Conservation (phyloP, 2,329 filamentous ascomycete species). For the Lasiodiplodia citricola region DNA sequence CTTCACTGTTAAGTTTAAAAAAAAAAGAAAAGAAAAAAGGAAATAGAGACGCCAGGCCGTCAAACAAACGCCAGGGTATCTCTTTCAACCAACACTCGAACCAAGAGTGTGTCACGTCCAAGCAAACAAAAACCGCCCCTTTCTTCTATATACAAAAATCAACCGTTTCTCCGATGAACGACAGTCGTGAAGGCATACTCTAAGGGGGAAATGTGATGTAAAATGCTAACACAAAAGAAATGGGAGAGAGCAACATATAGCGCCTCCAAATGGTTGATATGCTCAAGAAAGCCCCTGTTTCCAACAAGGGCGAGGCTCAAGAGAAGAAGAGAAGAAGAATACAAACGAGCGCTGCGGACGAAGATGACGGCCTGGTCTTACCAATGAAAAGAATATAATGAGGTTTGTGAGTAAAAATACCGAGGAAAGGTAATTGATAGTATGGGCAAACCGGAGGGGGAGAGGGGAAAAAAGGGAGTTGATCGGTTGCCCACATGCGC, state of each 20-base stretch:
- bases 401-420: no score
- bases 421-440: background rate
- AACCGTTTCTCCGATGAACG: background rate
- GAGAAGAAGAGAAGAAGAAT: background rate
- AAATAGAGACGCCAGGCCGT: conserved; percentile 13
- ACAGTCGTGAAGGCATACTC: conserved; percentile 17
- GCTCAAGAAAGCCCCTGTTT: background rate
- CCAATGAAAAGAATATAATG: background rate
- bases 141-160: background rate
- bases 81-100: conserved; percentile 8
- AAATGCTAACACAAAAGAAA: background rate
- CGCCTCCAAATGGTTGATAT: background rate
- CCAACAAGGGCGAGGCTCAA: background rate
- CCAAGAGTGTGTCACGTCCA: background rate
- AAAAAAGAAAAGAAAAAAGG: background rate
- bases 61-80: conserved; percentile 20
- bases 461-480: background rate
- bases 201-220: background rate
- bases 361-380: conserved; percentile 8
- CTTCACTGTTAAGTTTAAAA: background rate
- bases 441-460: background rate
- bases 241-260: background rate
- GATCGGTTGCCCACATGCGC: background rate
- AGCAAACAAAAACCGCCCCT: background rate
- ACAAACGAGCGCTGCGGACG: conserved; percentile 14